Conservation (phyloP, 306 rosid species). For the Gillenia trifoliata region DNA sequence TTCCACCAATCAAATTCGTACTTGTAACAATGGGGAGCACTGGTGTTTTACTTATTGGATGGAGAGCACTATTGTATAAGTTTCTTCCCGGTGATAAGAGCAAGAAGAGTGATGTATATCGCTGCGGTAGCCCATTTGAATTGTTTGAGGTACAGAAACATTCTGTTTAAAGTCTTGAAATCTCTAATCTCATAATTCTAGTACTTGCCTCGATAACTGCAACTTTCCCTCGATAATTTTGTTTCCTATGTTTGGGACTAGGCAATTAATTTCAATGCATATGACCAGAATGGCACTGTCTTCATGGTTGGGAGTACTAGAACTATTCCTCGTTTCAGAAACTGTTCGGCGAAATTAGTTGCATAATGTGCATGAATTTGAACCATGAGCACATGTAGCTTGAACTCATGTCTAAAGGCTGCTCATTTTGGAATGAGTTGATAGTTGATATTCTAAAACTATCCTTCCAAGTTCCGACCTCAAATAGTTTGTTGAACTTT, state of each 20-base stretch:
- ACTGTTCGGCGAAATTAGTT: neutral
- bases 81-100: slow-evolving; percentile 44
- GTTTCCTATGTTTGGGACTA: neutral
- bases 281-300: neutral
- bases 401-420: neutral
- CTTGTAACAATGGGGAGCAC: slow-evolving; percentile 83
- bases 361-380: neutral
- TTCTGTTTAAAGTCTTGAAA: neutral
- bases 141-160: slow-evolving; percentile 63
- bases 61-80: slow-evolving; percentile 60
- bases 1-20: slow-evolving; percentile 59
- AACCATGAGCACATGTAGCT: neutral
- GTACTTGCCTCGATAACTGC: neutral
- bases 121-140: slow-evolving; percentile 84
- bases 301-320: neutral
- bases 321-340: neutral
- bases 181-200: neutral
- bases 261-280: neutral
- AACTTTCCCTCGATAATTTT: neutral
- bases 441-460: neutral
- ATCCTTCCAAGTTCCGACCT: neutral
- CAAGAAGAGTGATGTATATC: slow-evolving; percentile 76
- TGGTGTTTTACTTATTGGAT: slow-evolving; percentile 68
- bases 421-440: neutral
- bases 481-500: neutral